Percentiles rank a stretch among this genome's conserved stretches.
These are phyloP conservation scores for Penicillium crustosum DNA, from an alignment of 2,329 filamentous ascomycete genomes.

Conservation along the genomic window DNA sequence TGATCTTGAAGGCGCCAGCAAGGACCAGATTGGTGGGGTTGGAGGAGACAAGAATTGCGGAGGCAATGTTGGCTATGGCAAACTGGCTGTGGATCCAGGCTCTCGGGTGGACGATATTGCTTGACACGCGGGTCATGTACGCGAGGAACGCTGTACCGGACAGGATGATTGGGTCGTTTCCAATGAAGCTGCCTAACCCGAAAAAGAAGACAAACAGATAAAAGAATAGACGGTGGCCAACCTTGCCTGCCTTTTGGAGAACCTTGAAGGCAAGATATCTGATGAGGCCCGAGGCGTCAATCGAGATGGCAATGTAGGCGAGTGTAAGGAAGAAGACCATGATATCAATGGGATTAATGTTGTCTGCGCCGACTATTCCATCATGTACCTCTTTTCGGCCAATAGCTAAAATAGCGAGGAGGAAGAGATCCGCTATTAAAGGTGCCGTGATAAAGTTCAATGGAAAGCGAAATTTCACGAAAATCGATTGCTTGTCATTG, in stretches of 20 bases:
- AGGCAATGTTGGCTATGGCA: constrained; percentile 69
- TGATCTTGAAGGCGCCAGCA: constrained; percentile 69
- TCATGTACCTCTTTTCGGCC: constrained; percentile 66
- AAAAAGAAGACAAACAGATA: constrained; percentile 75
- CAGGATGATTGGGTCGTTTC: constrained; percentile 73
- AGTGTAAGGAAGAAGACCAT: constrained; percentile 73
- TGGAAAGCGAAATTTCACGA: constrained; percentile 58
- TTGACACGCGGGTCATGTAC: constrained; percentile 74
- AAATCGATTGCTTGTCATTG: constrained; percentile 36
- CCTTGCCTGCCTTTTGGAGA: constrained; percentile 64
- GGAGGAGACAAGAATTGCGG: constrained; percentile 73
- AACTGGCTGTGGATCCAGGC: constrained; percentile 76
- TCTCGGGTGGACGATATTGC: constrained; percentile 68
- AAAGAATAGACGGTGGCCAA: constrained; percentile 68
- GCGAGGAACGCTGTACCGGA: constrained; percentile 73
- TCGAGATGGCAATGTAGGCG: constrained; percentile 75
- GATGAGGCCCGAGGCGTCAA: constrained; percentile 73
- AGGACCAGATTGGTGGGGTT: constrained; percentile 76
- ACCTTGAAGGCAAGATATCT: constrained; percentile 70
- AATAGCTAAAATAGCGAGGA: constrained; percentile 69
- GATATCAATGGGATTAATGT: constrained; percentile 69
- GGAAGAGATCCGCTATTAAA: constrained; percentile 67
- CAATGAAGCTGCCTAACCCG: constrained; percentile 64
- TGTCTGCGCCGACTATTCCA: constrained; percentile 64
- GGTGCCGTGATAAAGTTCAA: constrained; percentile 72